Evolutionary conservation across 306 rosid genomes (phyloP), one percentile per base, ranked within the genome.

Genomic region (Trifolium fragiferum): DNA sequence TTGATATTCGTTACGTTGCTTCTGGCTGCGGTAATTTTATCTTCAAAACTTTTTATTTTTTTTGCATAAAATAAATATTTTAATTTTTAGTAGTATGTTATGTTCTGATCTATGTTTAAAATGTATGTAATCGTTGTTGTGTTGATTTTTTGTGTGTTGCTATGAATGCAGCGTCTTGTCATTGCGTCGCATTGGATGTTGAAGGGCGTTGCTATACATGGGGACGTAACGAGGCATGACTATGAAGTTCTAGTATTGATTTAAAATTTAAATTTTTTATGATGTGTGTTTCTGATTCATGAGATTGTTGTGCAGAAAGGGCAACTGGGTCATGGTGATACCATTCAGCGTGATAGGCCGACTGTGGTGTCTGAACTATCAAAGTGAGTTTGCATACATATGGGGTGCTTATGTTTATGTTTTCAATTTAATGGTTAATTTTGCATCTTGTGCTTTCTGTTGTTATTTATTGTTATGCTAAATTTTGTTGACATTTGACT

Each of bases 201-300:
- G 97, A 87, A 58, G 99, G 99, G 75, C 95, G 97, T 63, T 94
- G 99, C 76, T 94, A 94, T 74, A 92, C 97, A 13, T 94, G 99
- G 99, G 97, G 99, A 59, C 99, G 99, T 35, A 94, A 94, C 55
- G 99, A 94, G 92, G 99, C 67, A 86, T 58, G 89, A 2, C 35
- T n/a, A 7, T 82, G 33, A 19, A 63, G 75, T 61, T 84, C 11
- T n/a, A 37, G 1, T 27, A 0, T 15, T 1, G 9, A 8, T 60
- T 43, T 57, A 20, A 19, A 58, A 19, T 37, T 37, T 37, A 8
- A 37, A 37, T 37, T 37, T 43, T 53, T 3, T 30, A 2, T 72
- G 61, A 5, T 35, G 13, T 68, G n/a, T 11, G 15, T 66, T 66
- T 20, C 66, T 77, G 57, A 82, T 69, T 75, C 12, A 8, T 72